These are phyloP conservation scores for Colletotrichum destructivum DNA, from an alignment of 2,329 filamentous ascomycete species.

Conservation along the genomic window DNA sequence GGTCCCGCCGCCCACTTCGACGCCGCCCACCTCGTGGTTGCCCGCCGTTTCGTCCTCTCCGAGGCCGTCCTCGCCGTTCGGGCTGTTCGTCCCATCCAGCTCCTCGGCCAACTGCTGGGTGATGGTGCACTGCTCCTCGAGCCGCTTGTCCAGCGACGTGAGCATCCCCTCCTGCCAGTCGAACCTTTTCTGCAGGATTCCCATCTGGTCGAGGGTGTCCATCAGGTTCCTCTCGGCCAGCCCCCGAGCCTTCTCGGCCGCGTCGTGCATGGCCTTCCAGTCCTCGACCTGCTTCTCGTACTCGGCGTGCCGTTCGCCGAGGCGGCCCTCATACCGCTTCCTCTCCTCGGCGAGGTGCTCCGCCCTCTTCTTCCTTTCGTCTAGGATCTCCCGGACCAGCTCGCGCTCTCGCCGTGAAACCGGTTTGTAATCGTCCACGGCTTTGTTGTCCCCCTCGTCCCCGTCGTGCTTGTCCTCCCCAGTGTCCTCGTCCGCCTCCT, in stretches of 20 bases:
- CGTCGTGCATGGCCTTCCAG: neutral
- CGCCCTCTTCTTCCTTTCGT: neutral
- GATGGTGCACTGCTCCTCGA: neutral
- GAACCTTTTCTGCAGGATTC: too few species aligned
- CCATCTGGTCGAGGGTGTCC: neutral
- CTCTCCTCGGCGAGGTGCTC: neutral
- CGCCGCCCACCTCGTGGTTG: neutral
- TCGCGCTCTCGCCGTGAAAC: neutral
- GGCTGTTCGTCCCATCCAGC: neutral
- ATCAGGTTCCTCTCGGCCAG: neutral
- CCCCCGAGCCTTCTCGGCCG: neutral
- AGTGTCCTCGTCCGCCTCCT: neutral
- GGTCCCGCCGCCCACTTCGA: neutral
- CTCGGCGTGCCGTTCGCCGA: neutral
- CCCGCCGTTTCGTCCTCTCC: neutral
- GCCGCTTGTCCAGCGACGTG: neutral
- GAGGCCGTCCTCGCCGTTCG: neutral
- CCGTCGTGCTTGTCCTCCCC: neutral
- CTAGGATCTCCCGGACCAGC: neutral
- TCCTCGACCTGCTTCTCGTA: neutral
- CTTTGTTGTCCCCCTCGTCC: neutral
- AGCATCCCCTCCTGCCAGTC: neutral
- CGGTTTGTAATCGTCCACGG: neutral
- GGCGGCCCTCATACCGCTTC: neutral
- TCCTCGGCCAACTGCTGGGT: neutral